Evolutionary conservation across 1,284 basidiomycete species (phyloP), one percentile per base, ranked within the genome.

Genomic region (Peniophora sp.): DNA sequence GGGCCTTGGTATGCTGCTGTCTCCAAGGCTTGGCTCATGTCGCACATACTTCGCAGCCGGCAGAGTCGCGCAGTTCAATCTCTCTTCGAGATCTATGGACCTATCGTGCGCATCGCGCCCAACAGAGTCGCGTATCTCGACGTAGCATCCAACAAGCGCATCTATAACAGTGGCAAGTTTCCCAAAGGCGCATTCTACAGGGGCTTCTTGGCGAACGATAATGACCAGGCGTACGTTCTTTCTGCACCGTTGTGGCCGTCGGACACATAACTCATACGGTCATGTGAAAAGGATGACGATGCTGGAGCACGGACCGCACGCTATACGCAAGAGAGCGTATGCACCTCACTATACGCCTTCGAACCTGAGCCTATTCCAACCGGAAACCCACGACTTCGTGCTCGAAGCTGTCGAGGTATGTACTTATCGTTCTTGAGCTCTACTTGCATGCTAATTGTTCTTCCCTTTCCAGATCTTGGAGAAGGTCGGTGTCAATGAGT

Each of bases 171-270:
- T n/a, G 53, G 48, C 41, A 55, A 52, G 20, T 51, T 59, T 23
- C 25, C 25, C 24, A 59, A 59, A 51, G 55, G 52, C 23, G 22
- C 24, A 24, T 83, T 52, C 22, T 59, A 59, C 46, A 55, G 55
- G 46, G 47, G 50, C 22, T 46, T 58, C 5, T 16, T 51, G 32
- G 51, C 52, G 57, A 57, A 58, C 24, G 51, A 55, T 17, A 55
- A 55, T 38, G 58, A 60, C 27, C 59, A 60, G 49, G 56, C 59
- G 58, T 59, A 36, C 41, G 47, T 47, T 43, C 41, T 35, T 34
- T 20, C 10, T 16, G 20, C 22, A 14, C 17, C 16, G 12, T 14
- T n/a, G n/a, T n/a, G n/a, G n/a, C n/a, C n/a, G n/a, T n/a, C n/a
- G n/a, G n/a, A n/a, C n/a, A n/a, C 8, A 24, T 16, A 17, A 12